Evolutionary conservation across 202 grass and related monocot species (phyloP), one percentile per base, ranked within the genome.

Genomic region (Zizania palustris): DNA sequence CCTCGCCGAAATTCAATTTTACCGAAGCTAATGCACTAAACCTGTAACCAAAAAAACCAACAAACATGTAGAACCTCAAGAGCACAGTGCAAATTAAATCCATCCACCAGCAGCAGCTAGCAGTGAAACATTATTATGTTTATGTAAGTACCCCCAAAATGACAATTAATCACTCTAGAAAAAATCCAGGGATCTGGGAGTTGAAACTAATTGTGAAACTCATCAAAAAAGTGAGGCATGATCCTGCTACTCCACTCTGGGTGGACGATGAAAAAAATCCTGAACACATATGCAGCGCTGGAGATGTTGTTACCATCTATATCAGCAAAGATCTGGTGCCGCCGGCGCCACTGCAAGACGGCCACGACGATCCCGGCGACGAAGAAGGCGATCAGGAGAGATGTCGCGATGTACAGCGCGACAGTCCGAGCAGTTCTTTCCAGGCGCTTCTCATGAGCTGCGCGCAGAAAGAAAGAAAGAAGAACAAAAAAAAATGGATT

Each of bases 291-390:
- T 62, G 64, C 41, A 73, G 6, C 51, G 49, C 50, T 64, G 0
- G 48, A 72, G 45, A 68, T 1, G 50, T 34, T 44, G 70, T 87
- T 71, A 97, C 93, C 93, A 35, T 93, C 82, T 60, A 89, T 74
- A 68, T 86, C 72, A 54, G 76, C 86, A 63, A 84, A 87, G n/a
- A 91, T 76, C 45, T 91, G 93, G 42, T 84, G 79, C 18, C 60
- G 84, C 76, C 42, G 81, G 53, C 69, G 79, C 21, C 54, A 48
- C 50, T 57, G 78, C 54, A 35, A 46, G 74, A 91, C n/a, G 67
- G 87, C 12, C 54, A 67, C 9, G 49, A 43, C 15, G 41, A 85
- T 54, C 60, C 16, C 59, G 11, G 65, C 19, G 7, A 78, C 36
- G n/a, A 87, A 5, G 37, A 80, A 40, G 54, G 41, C 60, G 67